A percentile compares a stretch with the other conserved stretches of the same genome.
Conservation (phyloP, 2,329 filamentous ascomycete genomes). For the Davidsoniella neocaledoniae region DNA sequence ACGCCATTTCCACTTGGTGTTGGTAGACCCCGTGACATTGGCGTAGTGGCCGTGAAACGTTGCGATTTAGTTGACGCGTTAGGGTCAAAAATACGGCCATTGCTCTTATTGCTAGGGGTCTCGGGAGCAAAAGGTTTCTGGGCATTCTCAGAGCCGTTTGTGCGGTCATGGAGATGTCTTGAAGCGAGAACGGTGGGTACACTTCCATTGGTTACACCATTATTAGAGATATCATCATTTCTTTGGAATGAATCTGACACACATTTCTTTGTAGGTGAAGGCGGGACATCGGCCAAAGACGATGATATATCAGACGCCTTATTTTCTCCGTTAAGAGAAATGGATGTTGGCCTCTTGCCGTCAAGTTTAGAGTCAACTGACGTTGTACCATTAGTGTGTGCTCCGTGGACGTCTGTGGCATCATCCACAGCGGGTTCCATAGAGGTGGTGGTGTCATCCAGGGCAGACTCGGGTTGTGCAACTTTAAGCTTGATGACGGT, state of each 20-base stretch:
- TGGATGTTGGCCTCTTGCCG: background rate
- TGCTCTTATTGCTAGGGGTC: slow-evolving; percentile 6
- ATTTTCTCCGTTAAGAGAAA: background rate
- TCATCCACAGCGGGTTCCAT: background rate
- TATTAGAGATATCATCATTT: slow-evolving; percentile 3
- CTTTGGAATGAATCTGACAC: slow-evolving; percentile 9
- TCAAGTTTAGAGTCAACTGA: background rate
- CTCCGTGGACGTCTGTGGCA: background rate
- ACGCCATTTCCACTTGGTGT: slow-evolving; percentile 11
- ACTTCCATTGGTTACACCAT: slow-evolving; percentile 3
- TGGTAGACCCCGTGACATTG: slow-evolving; percentile 11
- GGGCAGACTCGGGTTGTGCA: background rate
- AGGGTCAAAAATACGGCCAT: background rate
- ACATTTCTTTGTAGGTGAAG: slow-evolving; percentile 14
- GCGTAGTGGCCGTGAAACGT: slow-evolving; percentile 6
- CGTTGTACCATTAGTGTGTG: background rate
- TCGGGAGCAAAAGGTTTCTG: background rate
- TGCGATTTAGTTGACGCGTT: slow-evolving; percentile 4
- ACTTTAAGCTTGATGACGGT: slow-evolving; percentile 39
- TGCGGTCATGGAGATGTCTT: slow-evolving; percentile 4
- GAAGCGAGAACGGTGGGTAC: slow-evolving; percentile 6
- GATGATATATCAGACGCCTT: background rate
- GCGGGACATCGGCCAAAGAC: background rate
- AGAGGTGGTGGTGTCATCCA: background rate
- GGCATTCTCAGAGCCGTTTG: background rate